A percentile compares a stretch with the other conserved stretches of the same genome.
Conservation (phyloP, 805 yeast species). For the Zygotorulaspora sp. region DNA sequence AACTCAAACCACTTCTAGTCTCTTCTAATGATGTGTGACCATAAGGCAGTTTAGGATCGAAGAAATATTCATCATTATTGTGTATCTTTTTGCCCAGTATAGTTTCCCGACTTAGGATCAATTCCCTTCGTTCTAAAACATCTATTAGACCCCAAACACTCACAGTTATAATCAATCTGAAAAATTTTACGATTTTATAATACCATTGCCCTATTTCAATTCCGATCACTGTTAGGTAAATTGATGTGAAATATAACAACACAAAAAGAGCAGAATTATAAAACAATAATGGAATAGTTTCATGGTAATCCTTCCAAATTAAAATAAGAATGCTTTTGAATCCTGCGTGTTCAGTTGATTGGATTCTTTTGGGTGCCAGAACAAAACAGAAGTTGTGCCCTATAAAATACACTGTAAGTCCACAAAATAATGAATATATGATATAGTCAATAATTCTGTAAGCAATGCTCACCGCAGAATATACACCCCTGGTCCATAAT, state of each 20-base stretch:
- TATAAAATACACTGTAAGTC: slow-evolving; percentile 19
- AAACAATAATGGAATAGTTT: slow-evolving; percentile 26
- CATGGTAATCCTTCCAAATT: slow-evolving; percentile 29
- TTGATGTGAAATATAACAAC: slow-evolving; percentile 17
- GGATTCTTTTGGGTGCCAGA: slow-evolving; percentile 19
- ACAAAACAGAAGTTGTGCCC: slow-evolving; percentile 27
- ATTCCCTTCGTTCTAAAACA: slow-evolving; percentile 29
- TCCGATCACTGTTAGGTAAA: slow-evolving; percentile 14
- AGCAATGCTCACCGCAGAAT: slow-evolving; percentile 2
- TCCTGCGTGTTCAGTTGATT: slow-evolving; percentile 5
- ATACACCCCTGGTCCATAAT: slow-evolving; percentile 1
- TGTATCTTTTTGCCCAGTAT: slow-evolving; percentile 32
- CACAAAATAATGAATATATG: slow-evolving; percentile 18
- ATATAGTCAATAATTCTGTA: slow-evolving; percentile 12
- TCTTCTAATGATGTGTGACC: slow-evolving; percentile 1
- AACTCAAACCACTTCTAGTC: slow-evolving; percentile 2
- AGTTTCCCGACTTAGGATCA: slow-evolving; percentile 25
- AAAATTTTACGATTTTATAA: slow-evolving; percentile 19
- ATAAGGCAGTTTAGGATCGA: slow-evolving; percentile 21
- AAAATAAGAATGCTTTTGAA: slow-evolving; percentile 10
- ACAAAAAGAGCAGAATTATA: slow-evolving; percentile 21
- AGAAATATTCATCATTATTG: slow-evolving; percentile 28
- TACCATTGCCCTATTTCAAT: slow-evolving; percentile 21
- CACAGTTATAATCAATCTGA: slow-evolving; percentile 29
- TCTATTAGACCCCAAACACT: slow-evolving; percentile 35